Percentiles rank a stretch among this genome's conserved stretches.
These are phyloP conservation scores for Aureobasidium musti DNA, from an alignment of 2,329 filamentous ascomycete species.

Conservation along the genomic window DNA sequence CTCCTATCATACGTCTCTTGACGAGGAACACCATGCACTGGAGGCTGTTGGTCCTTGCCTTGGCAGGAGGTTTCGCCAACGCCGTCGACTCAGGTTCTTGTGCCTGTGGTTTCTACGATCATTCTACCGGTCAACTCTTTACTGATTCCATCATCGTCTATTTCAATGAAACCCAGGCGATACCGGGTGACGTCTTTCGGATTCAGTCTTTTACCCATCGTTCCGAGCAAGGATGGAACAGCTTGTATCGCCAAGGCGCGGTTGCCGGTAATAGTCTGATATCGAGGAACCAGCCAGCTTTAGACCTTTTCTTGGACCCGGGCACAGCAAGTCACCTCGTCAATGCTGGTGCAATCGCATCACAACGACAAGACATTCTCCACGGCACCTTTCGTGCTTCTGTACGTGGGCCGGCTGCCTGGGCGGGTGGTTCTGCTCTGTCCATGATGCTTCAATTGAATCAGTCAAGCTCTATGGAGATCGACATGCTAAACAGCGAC, in stretches of 20 bases:
- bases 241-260: conserved; percentile 49
- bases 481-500: conserved; percentile 52
- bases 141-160: conserved; percentile 54
- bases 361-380: conserved; percentile 50
- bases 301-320: conserved; percentile 13
- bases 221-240: conserved; percentile 53
- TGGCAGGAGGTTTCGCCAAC: background rate
- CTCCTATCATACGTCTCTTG: background rate
- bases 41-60: background rate
- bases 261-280: conserved; percentile 45
- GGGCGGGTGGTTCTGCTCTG: conserved; percentile 46
- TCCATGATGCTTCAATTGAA: conserved; percentile 53
- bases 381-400: conserved; percentile 52
- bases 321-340: conserved; percentile 44
- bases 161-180: conserved; percentile 52
- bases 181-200: conserved; percentile 42
- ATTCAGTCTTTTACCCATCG: conserved; percentile 47
- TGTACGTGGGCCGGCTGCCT: conserved; percentile 37
- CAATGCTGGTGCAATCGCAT: conserved; percentile 48
- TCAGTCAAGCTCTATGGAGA: conserved; percentile 46
- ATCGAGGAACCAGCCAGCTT: conserved; percentile 33
- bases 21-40: background rate
- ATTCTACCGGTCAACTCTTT: conserved; percentile 44
- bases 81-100: conserved; percentile 37
- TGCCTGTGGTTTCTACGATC: conserved; percentile 52